Base-by-base conservation (phyloP, 148 eudicot species). In the Camellia granthamiana region DNA sequence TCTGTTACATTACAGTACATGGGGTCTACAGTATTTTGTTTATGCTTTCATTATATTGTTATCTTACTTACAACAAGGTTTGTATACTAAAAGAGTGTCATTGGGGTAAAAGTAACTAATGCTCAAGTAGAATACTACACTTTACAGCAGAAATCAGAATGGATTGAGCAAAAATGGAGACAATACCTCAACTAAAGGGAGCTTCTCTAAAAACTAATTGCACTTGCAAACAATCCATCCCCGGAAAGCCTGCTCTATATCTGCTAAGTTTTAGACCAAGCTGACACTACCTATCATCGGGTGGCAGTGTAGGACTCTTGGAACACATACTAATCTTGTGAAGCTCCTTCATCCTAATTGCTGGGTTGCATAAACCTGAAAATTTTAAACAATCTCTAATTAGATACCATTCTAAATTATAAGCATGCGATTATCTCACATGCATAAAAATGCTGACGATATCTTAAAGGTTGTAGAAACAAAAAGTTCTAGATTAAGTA, bases 341-440 rank as follows among this genome's bases (percentile, higher is more conserved):
- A 72, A 90, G 93, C 71, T 90, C 90, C 78, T 88, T 83, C 82
- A 90, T 80, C 70, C 87, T 86, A 55, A 68, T 81, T 11, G 86
- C 82, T 46, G 91, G 91, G 69, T 90, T 90, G 90, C 93, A 90
- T 42, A 90, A 76, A 71, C 93, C 93, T 90, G 80, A 21, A 58
- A 62, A 73, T 44, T 42, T 43, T 70, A 55, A 43, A 54, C 30
- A 51, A 8, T 66, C 56, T 77, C n/a, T 21, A 12, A 52, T 80
- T 21, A 38, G n/a, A 18, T 41, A 65, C 23, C 21, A 46, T 15
- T 69, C 54, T 14, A 62, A n/a, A 52, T 60, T 5, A 19, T 55
- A 19, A 23, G 55, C 54, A 51, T 43, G 60, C 55, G 64, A 42
- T 59, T 56, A 70, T 51, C 44, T 71, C 54, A 60, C 77, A 49